Evolutionary conservation across 192 early-diverging fungal species (phyloP).

Genomic region (Linnemannia exigua): DNA sequence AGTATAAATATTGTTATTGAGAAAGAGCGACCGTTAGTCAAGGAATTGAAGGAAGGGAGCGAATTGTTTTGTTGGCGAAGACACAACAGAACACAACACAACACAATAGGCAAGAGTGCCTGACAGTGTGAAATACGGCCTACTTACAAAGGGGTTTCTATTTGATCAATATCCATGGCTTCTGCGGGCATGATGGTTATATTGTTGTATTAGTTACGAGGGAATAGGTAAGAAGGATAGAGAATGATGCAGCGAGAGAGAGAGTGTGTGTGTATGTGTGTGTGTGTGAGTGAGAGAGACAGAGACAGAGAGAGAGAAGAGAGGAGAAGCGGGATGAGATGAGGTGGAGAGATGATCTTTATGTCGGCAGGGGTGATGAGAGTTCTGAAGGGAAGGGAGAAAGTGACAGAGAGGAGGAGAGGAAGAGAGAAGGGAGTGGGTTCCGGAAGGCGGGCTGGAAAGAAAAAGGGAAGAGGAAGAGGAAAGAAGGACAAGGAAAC

Average conservation of each 20-base stretch:
- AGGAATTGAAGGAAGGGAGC: background rate
- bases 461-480: constrained; percentile 1
- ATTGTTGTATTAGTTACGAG: background rate
- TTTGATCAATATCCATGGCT: constrained; percentile 55
- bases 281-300: background rate
- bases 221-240: constrained; percentile 3
- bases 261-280: background rate
- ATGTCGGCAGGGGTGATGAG: background rate
- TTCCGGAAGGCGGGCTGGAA: background rate
- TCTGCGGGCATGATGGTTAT: constrained; percentile 52
- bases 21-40: background rate
- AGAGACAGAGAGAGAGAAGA: too few species aligned
- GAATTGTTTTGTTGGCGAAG: background rate
- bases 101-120: background rate
- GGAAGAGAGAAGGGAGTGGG: background rate
- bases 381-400: background rate
- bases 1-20: background rate
- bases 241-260: background rate
- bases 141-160: constrained; percentile 52
- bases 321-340: background rate
- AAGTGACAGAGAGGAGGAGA: background rate
- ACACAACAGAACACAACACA: background rate
- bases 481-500: constrained; percentile 5
- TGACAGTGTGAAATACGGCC: background rate
- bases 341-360: background rate